Percentiles rank a stretch among this genome's conserved stretches.
Evolutionary conservation across 192 early-diverging fungal species (phyloP).

Genomic region (Mortierella antarctica): DNA sequence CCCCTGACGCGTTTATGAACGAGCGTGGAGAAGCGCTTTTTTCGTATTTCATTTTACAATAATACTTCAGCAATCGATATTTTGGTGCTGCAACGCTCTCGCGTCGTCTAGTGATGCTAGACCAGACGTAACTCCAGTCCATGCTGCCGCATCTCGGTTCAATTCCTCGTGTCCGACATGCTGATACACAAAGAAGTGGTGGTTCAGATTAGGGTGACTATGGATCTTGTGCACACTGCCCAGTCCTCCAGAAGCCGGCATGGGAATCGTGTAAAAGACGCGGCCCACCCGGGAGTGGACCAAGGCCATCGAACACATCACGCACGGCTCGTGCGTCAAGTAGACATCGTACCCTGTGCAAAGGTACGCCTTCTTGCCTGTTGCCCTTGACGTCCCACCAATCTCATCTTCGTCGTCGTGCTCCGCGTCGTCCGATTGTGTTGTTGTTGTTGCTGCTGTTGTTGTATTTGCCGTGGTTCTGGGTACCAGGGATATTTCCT

Average conservation of each 20-base stretch:
- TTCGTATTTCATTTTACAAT: conserved; percentile 11
- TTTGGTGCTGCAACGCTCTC: conserved; percentile 1
- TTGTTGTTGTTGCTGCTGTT: neutral
- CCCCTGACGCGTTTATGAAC: neutral
- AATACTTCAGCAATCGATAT: conserved; percentile 8
- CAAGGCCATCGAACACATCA: conserved; percentile 94
- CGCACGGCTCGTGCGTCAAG: conserved; percentile 86
- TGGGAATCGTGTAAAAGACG: conserved; percentile 80
- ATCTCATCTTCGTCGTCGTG: neutral
- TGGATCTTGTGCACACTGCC: conserved; percentile 77
- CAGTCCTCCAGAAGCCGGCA: conserved; percentile 58
- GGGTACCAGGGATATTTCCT: conserved; percentile 1
- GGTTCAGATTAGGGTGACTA: conserved; percentile 74
- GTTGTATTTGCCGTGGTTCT: neutral
- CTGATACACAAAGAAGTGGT: conserved; percentile 68
- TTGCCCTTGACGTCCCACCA: neutral
- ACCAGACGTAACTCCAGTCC: neutral
- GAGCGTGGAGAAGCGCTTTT: neutral
- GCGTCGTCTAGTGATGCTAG: neutral
- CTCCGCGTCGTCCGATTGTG: neutral
- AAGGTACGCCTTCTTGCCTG: conserved; percentile 67
- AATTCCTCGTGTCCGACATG: conserved; percentile 22
- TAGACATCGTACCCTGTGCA: conserved; percentile 89
- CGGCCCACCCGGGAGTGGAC: conserved; percentile 92
- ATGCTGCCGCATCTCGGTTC: neutral